Percentiles rank a stretch among this genome's conserved stretches.
Evolutionary conservation across 2,329 filamentous ascomycete genomes (phyloP).

Genomic region (Xylaria sp.): DNA sequence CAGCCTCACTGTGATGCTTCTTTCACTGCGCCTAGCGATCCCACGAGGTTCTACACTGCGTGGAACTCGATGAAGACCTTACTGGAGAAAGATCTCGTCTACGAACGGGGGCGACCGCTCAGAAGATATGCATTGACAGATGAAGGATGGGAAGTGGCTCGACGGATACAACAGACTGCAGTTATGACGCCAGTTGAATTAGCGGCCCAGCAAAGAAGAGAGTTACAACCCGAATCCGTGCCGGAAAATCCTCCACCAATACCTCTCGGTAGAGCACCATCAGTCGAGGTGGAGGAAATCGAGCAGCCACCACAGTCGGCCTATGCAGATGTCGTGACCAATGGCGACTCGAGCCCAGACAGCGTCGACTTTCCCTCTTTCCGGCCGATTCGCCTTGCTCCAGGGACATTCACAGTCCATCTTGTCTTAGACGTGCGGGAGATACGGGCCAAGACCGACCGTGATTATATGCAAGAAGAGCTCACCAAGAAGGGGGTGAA

Average conservation of each 20-base stretch:
- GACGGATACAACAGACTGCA: conserved; percentile 66
- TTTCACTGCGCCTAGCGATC: conserved; percentile 73
- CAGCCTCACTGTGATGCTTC: conserved; percentile 79
- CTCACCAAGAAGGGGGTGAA: conserved; percentile 73
- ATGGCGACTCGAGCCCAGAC: conserved; percentile 48
- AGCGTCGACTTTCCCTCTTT: conserved; percentile 58
- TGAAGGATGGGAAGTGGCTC: conserved; percentile 80
- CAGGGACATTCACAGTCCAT: conserved; percentile 76
- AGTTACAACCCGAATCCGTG: conserved; percentile 23
- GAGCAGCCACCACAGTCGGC: conserved; percentile 35
- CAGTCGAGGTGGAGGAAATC: conserved; percentile 42
- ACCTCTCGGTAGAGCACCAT: conserved; percentile 36
- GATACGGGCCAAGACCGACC: conserved; percentile 75
- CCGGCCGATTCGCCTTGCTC: conserved; percentile 69
- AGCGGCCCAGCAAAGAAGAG: conserved; percentile 35
- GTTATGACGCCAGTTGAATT: conserved; percentile 38
- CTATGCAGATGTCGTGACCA: conserved; percentile 56
- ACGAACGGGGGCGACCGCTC: conserved; percentile 74
- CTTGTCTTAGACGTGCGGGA: conserved; percentile 81
- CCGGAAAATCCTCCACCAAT: conserved; percentile 33
- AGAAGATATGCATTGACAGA: conserved; percentile 78
- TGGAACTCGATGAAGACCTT: conserved; percentile 87
- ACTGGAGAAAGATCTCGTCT: conserved; percentile 77
- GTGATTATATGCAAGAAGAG: conserved; percentile 81
- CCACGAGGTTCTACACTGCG: conserved; percentile 79